Evolutionary conservation across 2,329 filamentous ascomycete species (phyloP).

Genomic region (Calonectria hawksworthii): DNA sequence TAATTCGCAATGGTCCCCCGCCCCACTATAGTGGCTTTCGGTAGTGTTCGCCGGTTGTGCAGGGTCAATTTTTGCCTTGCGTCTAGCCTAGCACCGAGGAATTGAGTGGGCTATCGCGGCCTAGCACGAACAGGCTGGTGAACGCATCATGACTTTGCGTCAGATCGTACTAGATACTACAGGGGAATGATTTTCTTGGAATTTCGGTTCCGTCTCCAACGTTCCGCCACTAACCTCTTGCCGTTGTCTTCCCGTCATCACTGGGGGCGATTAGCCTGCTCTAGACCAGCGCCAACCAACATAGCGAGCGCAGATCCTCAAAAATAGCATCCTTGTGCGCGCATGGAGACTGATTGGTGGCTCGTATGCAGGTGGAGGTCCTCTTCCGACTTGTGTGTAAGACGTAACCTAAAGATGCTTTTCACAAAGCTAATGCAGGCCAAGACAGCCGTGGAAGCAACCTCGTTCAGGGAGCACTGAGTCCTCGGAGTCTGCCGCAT

Average conservation of each 20-base stretch:
- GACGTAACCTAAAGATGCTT: neutral
- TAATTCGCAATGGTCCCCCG: neutral
- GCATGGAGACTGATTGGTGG: constrained; percentile 3
- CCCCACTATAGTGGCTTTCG: constrained; percentile 12
- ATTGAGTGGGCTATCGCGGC: neutral
- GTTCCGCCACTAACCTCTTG: neutral
- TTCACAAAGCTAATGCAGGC: constrained; percentile 19
- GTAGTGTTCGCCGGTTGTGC: neutral
- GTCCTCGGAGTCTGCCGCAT: constrained; percentile 2
- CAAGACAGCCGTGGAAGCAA: constrained; percentile 14
- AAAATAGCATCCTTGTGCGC: neutral
- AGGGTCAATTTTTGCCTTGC: neutral
- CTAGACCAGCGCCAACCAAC: neutral
- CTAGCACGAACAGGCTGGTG: neutral
- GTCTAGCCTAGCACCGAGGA: neutral
- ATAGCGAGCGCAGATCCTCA: neutral
- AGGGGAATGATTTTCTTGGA: neutral
- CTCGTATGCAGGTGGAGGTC: neutral
- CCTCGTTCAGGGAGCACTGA: neutral
- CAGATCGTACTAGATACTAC: neutral
- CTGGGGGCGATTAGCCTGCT: neutral
- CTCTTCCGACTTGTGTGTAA: neutral
- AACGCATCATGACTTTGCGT: neutral
- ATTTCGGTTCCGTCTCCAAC: neutral
- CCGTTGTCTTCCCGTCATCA: neutral